These are phyloP conservation scores for Kodamaea sagamina DNA, from an alignment of 805 yeast species.

Conservation along the genomic window DNA sequence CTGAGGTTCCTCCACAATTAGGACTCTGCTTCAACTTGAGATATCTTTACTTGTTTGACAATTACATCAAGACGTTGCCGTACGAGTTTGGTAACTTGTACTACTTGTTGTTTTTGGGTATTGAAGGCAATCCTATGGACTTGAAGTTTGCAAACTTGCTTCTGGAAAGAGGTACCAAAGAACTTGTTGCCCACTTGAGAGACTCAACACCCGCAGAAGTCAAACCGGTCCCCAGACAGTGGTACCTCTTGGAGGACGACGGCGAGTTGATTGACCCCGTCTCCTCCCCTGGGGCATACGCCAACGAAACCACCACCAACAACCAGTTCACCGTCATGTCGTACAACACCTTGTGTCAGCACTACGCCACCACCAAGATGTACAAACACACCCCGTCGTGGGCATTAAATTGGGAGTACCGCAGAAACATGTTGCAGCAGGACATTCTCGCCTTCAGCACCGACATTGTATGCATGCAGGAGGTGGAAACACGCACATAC, in stretches of 20 bases:
- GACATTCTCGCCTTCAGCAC: conserved; percentile 67
- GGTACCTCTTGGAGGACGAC: conserved; percentile 78
- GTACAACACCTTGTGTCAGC: conserved; percentile 92
- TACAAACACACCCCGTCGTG: conserved; percentile 95
- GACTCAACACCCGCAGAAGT: conserved; percentile 73
- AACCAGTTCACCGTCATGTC: conserved; percentile 72
- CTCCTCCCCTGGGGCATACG: conserved; percentile 33
- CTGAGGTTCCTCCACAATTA: conserved; percentile 76
- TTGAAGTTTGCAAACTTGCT: conserved; percentile 62
- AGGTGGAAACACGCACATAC: conserved; percentile 84
- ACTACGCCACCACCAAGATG: conserved; percentile 89
- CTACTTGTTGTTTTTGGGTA: conserved; percentile 83
- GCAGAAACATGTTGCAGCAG: conserved; percentile 72
- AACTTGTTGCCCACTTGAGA: conserved; percentile 74
- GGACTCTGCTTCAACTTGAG: conserved; percentile 81
- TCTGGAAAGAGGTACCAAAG: conserved; percentile 82
- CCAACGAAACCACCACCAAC: conserved; percentile 28
- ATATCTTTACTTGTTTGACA: conserved; percentile 85
- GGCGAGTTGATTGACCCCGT: conserved; percentile 56
- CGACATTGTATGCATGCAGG: conserved; percentile 90
- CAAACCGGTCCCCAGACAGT: conserved; percentile 74
- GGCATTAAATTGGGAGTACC: conserved; percentile 94
- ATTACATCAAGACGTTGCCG: conserved; percentile 74
- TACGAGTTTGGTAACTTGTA: conserved; percentile 81
- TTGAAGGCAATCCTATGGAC: conserved; percentile 90